Base-by-base conservation (phyloP, 1,284 basidiomycete genomes). In the Puccinia horiana region DNA sequence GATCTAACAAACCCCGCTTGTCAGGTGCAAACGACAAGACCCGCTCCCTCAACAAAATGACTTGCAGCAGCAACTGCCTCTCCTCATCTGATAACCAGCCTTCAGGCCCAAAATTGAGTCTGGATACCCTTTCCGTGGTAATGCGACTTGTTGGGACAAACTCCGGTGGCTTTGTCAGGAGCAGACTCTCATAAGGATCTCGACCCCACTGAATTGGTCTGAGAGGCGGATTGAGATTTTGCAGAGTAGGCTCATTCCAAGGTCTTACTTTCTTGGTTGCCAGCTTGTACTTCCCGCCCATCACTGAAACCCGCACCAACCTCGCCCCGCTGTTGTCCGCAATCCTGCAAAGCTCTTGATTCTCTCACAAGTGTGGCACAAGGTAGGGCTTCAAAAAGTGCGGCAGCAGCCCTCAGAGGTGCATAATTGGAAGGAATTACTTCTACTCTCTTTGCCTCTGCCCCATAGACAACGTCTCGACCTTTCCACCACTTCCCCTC, bases 201-300 rank as follows among this genome's bases (percentile, higher is more conserved):
- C 63, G 9, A 32, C 40, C 26, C 76, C 58, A 67, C n/a, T 42
- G 6, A n/a, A 65, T 61, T 35, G 2, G 3, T n/a, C 63, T 8
- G 20, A 78, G 47, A 2, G 63, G 76, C 20, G 76, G 63, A 52
- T 65, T 78, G 16, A 69, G 23, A 5, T 78, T 16, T 26, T 78
- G 42, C 4, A 63, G 76, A 61, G 69, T 69, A 1, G 63, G 14
- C 44, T 26, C 44, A 35, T 78, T 78, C 12, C 26, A 16, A 1
- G 76, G 76, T 26, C 26, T 11, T 1, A 78, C 61, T 58, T 78
- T 78, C 63, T 35, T 67, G 6, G 76, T 63, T 44, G 42, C 42
- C 42, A 44, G 42, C 16, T 44, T 44, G 42, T 44, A 44, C 42
- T 44, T 44, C 42, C 42, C 16, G 42, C 42, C n/a, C n/a, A n/a